These are phyloP conservation scores for Butyriboletus loyo DNA, from an alignment of 768 basidiomycete species.

Conservation along the genomic window DNA sequence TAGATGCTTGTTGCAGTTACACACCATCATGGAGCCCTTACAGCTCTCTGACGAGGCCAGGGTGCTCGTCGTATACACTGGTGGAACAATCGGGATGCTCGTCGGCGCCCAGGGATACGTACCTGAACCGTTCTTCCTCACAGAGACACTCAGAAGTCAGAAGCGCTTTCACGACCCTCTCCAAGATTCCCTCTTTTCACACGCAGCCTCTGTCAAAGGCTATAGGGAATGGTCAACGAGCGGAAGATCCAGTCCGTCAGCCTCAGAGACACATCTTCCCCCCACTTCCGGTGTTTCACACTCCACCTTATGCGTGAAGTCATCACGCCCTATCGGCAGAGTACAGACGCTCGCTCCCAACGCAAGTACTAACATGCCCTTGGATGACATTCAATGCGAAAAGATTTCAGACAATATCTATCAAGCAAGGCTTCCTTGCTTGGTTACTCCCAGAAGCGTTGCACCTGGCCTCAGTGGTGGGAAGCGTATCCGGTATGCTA, in stretches of 20 bases:
- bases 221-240: constrained; percentile 74
- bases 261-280: constrained; percentile 2
- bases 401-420: constrained; percentile 63
- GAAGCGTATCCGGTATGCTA: constrained; percentile 81
- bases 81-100: constrained; percentile 89
- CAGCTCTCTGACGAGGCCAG: constrained; percentile 63
- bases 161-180: constrained; percentile 89
- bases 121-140: constrained; percentile 85
- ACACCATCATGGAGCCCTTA: constrained; percentile 44
- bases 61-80: constrained; percentile 88
- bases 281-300: constrained; percentile 20
- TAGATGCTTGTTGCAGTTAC: neutral
- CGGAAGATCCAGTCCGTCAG: constrained; percentile 52
- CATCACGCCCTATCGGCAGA: constrained; percentile 63
- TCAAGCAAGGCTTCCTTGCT: constrained; percentile 68
- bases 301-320: constrained; percentile 57
- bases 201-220: constrained; percentile 73
- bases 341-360: constrained; percentile 36
- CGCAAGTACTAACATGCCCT: constrained; percentile 17
- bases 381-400: constrained; percentile 36
- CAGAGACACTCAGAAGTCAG: constrained; percentile 78
- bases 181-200: constrained; percentile 82
- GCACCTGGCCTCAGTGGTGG: constrained; percentile 56
- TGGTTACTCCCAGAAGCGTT: constrained; percentile 74
- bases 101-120: constrained; percentile 73